Evolutionary conservation across 495 filamentous ascomycete species (phyloP).

Genomic region (Aspergillus ellipticus): DNA sequence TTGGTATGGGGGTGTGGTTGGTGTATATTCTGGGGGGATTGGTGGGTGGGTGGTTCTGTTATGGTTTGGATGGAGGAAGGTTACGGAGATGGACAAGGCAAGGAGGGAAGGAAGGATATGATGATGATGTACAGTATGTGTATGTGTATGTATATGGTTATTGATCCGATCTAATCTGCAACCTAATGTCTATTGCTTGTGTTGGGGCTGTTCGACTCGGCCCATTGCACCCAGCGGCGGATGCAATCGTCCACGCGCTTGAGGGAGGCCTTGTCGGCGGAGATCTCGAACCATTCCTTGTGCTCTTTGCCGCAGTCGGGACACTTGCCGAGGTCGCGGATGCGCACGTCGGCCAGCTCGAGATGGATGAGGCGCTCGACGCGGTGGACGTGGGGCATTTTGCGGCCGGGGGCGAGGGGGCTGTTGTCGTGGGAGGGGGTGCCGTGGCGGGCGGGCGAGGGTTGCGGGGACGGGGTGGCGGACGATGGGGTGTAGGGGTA

Average conservation of each 20-base stretch:
- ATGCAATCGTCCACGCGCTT: conserved; percentile 78
- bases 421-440: neutral
- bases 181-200: neutral
- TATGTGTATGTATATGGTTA: neutral
- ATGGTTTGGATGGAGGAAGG: no score
- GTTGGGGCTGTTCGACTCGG: conserved; percentile 33
- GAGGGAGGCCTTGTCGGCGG: conserved; percentile 67
- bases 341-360: conserved; percentile 68
- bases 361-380: conserved; percentile 90
- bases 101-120: neutral
- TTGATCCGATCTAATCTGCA: neutral
- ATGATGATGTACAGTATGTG: neutral
- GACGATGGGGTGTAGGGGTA: conserved; percentile 78
- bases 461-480: conserved; percentile 13
- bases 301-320: conserved; percentile 81
- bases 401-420: conserved; percentile 44
- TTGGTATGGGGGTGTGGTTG: conserved; percentile 1
- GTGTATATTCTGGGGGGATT: neutral
- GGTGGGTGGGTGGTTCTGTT: neutral
- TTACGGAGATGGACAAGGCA: neutral
- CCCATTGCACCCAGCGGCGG: conserved; percentile 83
- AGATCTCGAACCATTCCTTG: conserved; percentile 93
- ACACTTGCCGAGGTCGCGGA: conserved; percentile 69
- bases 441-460: conserved; percentile 3
- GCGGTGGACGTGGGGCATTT: conserved; percentile 81